Conservation (phyloP, 2,329 filamentous ascomycete species). For the Colletotrichum lupini region DNA sequence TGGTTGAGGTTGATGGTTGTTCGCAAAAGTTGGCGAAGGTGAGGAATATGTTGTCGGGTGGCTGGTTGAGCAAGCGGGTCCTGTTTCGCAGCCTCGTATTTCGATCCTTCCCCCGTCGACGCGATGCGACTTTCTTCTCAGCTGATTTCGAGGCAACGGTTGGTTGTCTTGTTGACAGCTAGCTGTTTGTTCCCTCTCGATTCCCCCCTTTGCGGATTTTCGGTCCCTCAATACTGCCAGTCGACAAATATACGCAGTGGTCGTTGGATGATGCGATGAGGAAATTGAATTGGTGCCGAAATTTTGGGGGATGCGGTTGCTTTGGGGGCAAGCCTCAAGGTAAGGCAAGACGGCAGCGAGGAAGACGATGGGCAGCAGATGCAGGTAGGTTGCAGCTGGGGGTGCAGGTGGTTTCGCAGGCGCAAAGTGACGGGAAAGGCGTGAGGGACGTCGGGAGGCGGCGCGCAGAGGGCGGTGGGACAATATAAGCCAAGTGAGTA, state of each 20-base stretch:
- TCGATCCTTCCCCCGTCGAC: background rate
- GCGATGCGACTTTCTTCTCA: slow-evolving; percentile 14
- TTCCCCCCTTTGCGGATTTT: background rate
- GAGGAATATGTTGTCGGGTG: slow-evolving; percentile 14
- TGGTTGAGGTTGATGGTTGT: background rate
- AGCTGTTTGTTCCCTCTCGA: background rate
- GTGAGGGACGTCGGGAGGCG: background rate
- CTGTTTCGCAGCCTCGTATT: slow-evolving; percentile 22
- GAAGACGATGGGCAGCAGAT: background rate
- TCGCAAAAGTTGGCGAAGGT: background rate
- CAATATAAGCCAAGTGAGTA: slow-evolving; percentile 32
- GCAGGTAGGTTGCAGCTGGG: slow-evolving; percentile 3
- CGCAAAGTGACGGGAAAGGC: slow-evolving; percentile 21
- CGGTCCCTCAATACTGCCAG: background rate
- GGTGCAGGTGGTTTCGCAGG: slow-evolving; percentile 9
- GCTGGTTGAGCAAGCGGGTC: slow-evolving; percentile 5
- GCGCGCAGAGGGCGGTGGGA: slow-evolving; percentile 25
- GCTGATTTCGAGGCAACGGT: background rate
- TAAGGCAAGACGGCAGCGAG: background rate
- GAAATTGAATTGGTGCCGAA: background rate
- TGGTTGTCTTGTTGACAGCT: background rate
- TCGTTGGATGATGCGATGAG: background rate
- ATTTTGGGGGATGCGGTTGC: background rate
- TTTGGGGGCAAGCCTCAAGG: background rate
- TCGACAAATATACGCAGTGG: background rate